Evolutionary conservation across 2,329 filamentous ascomycete species (phyloP).

Genomic region (Ceratocystis alfenasii): DNA sequence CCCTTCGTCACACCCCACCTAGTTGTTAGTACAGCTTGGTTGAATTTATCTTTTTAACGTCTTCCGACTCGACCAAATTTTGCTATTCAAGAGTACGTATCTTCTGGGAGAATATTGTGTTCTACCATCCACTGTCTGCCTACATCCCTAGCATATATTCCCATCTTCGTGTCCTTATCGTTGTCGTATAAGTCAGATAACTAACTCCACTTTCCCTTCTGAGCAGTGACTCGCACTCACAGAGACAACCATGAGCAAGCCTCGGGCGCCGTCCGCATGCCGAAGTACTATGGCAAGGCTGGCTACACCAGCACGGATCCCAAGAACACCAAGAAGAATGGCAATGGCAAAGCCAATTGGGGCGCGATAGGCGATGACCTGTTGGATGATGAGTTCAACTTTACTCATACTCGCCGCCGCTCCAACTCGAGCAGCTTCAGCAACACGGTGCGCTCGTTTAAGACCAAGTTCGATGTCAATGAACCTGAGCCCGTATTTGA

Average conservation of each 20-base stretch:
- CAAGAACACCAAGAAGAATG: slow-evolving; percentile 85
- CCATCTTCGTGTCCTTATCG: neutral
- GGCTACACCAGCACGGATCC: slow-evolving; percentile 73
- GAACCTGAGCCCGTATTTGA: slow-evolving; percentile 89
- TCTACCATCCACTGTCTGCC: neutral
- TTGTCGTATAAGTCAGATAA: slow-evolving; percentile 24
- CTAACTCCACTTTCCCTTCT: slow-evolving; percentile 17
- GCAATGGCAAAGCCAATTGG: slow-evolving; percentile 88
- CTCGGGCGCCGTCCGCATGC: slow-evolving; percentile 81
- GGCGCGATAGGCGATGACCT: slow-evolving; percentile 73
- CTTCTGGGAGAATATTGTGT: too few relatives aligned
- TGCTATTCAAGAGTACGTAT: slow-evolving; percentile 15
- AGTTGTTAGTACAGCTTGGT: neutral
- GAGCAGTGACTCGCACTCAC: slow-evolving; percentile 87
- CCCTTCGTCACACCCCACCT: neutral
- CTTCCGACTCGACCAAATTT: neutral
- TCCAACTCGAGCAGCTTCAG: slow-evolving; percentile 77
- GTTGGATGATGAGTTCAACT: slow-evolving; percentile 69
- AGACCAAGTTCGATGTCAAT: slow-evolving; percentile 91
- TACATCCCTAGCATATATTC: too few relatives aligned
- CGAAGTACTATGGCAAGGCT: slow-evolving; percentile 85
- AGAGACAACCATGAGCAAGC: slow-evolving; percentile 52
- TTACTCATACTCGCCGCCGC: slow-evolving; percentile 76
- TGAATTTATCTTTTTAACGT: neutral
- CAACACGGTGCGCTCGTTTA: slow-evolving; percentile 62